Percentiles rank a stretch among this genome's conserved stretches.
phyloP scores from a whole-genome alignment of 371 early-diverging fungal species.

The Fennellomyces sp. region DNA sequence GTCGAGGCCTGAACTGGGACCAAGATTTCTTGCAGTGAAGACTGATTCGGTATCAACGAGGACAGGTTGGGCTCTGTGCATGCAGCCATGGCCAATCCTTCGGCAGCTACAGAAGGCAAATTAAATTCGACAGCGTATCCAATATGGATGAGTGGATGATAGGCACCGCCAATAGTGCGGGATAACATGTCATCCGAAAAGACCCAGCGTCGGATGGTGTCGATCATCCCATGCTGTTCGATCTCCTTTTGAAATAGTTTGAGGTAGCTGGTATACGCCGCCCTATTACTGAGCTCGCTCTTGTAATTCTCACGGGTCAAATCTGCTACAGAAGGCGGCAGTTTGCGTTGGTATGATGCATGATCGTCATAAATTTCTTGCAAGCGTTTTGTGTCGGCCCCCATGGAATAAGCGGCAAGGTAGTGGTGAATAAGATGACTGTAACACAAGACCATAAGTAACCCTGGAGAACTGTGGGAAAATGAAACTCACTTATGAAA shows the following conservation, averaged over 20 bases:
- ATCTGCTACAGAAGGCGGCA: constrained; percentile 24
- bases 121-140: constrained; percentile 72
- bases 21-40: constrained; percentile 1
- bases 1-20: background rate
- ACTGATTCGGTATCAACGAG: constrained; percentile 14
- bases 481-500: constrained; percentile 46
- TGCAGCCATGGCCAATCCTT: constrained; percentile 60
- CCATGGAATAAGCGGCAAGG: constrained; percentile 58
- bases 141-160: constrained; percentile 68
- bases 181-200: constrained; percentile 46
- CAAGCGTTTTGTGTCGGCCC: constrained; percentile 49
- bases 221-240: constrained; percentile 37
- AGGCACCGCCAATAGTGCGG: constrained; percentile 50
- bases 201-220: constrained; percentile 51
- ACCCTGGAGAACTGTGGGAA: background rate
- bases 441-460: background rate
- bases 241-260: constrained; percentile 53
- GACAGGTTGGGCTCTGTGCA: constrained; percentile 30
- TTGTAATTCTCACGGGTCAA: constrained; percentile 46
- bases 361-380: constrained; percentile 55
- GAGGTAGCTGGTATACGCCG: constrained; percentile 49
- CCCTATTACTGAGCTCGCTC: constrained; percentile 40
- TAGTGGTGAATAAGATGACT: constrained; percentile 60
- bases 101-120: constrained; percentile 51
- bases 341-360: constrained; percentile 33